Base-by-base conservation (phyloP, 169 alveolate species). In the Plasmodium cynomolgi region DNA sequence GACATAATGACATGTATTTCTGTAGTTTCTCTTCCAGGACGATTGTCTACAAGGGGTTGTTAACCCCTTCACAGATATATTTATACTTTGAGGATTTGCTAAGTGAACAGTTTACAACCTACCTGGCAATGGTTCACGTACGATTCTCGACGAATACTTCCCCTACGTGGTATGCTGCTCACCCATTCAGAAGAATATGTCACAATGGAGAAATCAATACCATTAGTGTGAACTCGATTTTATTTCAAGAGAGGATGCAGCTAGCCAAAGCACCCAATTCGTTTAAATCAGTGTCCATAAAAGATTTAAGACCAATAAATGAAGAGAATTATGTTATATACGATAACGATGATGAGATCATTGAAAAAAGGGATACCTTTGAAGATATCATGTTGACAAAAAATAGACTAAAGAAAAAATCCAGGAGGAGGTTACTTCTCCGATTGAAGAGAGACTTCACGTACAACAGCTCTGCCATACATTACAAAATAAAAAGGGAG, bases 131-230 rank as follows among this genome's bases (percentile, higher is more conserved):
- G 95, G 95, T 91, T 5, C 95, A 91, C 56, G 92, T 91, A n/a
- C 15, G 95, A 23, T 91, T 92, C 56, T 91, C 95, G 15, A 91
- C 95, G 11, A 91, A 91, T 26, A 91, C 95, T 2, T 91, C 95
- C 20, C 95, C 95, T 33, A 91, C 95, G 68, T 91, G 95, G 93
- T 93, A 93, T 90, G 95, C 95, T 5, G 95, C 95, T 9, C 95
- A 91, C 56, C 95, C 95, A 29, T 91, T 91, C 37, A 47, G 95
- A 44, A 81, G 95, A 50, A 90, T 93, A 26, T 93, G 96, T 44
- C 96, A 93, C 84, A 93, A 93, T 88, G 96, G 96, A 7, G 96
- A 93, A 80, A 93, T 93, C 44, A 94, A 88, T 58, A 90, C 93
- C 8, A 82, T 94, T 47, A 71, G 94, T 50, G 97, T 95, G 31